Evolutionary conservation across 148 eudicot species (phyloP).

Genomic region (Pharnaceum exiguum): DNA sequence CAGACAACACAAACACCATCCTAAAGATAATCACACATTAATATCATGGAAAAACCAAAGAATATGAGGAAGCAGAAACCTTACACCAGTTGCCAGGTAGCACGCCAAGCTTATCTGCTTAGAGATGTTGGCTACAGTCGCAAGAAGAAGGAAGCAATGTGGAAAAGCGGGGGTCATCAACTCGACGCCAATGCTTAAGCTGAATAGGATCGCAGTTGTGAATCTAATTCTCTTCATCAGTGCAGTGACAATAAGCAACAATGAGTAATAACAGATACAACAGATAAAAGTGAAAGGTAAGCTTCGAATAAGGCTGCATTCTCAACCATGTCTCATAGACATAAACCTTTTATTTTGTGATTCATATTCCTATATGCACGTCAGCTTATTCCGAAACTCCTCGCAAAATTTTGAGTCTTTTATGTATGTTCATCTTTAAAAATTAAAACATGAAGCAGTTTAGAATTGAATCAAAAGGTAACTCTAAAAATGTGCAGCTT

Average conservation of each 20-base stretch:
- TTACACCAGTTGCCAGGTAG: conserved; percentile 88
- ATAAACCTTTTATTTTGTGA: background rate
- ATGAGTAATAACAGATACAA: background rate
- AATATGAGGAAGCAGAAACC: conserved; percentile 20
- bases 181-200: conserved; percentile 92
- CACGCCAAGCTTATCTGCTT: conserved; percentile 95
- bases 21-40: background rate
- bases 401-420: no score
- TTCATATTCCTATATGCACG: background rate
- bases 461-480: no score
- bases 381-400: background rate
- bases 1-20: background rate
- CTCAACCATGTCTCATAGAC: no score
- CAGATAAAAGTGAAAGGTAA: background rate
- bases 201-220: conserved; percentile 78
- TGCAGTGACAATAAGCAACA: conserved; percentile 9
- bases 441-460: no score
- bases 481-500: no score
- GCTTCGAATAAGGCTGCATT: background rate
- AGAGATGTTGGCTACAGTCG: conserved; percentile 80
- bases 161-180: conserved; percentile 90
- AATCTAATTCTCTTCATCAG: conserved; percentile 76
- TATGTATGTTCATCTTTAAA: no score
- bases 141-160: conserved; percentile 80
- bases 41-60: background rate